Conservation (phyloP, 169 alveolate genomes). For the Eimeria praecox region DNA sequence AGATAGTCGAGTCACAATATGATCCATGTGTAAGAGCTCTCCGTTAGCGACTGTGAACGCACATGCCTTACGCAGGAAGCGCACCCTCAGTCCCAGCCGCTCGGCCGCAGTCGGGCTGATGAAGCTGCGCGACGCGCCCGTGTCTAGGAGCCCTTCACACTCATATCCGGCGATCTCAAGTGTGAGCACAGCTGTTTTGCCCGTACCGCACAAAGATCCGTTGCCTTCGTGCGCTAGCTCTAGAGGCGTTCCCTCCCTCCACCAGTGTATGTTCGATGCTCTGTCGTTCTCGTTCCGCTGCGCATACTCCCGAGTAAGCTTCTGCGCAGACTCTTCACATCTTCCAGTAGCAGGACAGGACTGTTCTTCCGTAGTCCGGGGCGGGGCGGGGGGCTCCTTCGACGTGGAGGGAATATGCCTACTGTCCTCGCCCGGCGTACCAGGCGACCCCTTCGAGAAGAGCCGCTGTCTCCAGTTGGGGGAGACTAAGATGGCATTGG, state of each 20-base stretch:
- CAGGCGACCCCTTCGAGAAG: background rate
- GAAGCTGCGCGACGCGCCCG: background rate
- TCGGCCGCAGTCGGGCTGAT: background rate
- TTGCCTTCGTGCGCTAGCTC: background rate
- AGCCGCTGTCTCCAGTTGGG: background rate
- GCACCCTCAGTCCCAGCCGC: background rate
- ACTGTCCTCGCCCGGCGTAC: background rate
- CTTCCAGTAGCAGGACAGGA: background rate
- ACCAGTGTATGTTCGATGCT: background rate
- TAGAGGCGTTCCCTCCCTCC: background rate
- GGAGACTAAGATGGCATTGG: background rate
- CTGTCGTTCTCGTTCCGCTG: background rate
- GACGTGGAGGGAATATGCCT: background rate
- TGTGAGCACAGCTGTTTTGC: background rate
- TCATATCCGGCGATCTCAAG: background rate
- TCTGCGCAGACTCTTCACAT: background rate
- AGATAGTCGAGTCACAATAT: background rate
- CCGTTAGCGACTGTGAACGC: constrained; percentile 1
- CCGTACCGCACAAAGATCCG: background rate
- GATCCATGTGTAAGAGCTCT: background rate
- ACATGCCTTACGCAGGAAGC: background rate
- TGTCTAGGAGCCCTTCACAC: constrained; percentile 7
- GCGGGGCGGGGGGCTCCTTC: background rate
- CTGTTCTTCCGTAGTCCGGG: background rate
- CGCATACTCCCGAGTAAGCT: background rate